Percentiles rank a stretch among this genome's conserved stretches.
Evolutionary conservation across 2,329 filamentous ascomycete genomes (phyloP).

Genomic region (Trichoderma harzianum): DNA sequence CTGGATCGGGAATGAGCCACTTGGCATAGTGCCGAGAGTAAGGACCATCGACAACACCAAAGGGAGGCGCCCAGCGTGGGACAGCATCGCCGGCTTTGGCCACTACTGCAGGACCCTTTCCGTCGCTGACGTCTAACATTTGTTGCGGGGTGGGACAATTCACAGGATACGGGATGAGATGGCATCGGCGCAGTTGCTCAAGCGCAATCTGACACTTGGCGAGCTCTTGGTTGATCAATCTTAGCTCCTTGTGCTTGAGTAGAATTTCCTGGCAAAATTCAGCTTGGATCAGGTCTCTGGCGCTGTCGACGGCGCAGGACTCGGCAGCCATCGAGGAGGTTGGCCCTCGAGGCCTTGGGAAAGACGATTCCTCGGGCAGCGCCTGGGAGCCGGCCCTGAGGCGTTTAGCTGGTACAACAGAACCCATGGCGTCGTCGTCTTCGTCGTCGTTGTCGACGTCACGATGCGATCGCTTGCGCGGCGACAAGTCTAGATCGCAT

Average conservation of each 20-base stretch:
- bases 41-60: constrained; percentile 86
- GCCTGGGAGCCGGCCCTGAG: constrained; percentile 29
- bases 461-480: constrained; percentile 34
- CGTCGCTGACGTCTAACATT: constrained; percentile 68
- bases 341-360: constrained; percentile 13
- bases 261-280: constrained; percentile 90
- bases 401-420: constrained; percentile 41
- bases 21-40: constrained; percentile 93
- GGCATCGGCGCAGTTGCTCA: constrained; percentile 89
- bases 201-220: constrained; percentile 92
- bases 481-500: constrained; percentile 18
- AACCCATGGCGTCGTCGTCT: constrained; percentile 20
- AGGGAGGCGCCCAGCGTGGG: constrained; percentile 78
- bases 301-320: constrained; percentile 43
- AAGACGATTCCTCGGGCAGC: constrained; percentile 24
- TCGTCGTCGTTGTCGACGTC: constrained; percentile 26
- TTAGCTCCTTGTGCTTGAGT: constrained; percentile 89
- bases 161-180: constrained; percentile 85
- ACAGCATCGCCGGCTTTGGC: constrained; percentile 59
- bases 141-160: constrained; percentile 63
- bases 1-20: constrained; percentile 87
- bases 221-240: constrained; percentile 91
- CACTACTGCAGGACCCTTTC: constrained; percentile 68
- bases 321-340: constrained; percentile 15
- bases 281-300: constrained; percentile 73